phyloP scores from a whole-genome alignment of 2,329 filamentous ascomycete genomes.

The Phialophora expanda region DNA sequence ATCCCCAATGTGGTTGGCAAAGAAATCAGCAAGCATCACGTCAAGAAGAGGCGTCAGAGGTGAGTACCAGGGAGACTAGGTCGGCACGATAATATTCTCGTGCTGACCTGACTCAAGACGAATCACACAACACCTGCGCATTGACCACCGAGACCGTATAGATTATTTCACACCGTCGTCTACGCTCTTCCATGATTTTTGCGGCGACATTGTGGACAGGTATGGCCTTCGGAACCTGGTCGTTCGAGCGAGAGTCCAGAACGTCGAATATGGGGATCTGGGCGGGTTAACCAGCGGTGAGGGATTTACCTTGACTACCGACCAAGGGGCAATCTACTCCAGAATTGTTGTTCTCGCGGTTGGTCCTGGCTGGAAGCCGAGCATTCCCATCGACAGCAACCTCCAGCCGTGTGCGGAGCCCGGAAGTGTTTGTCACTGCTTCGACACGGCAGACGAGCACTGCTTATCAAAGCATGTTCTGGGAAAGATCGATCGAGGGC shows the following conservation, averaged over 20 bases:
- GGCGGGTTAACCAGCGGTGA: slow-evolving; percentile 51
- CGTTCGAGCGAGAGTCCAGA: slow-evolving; percentile 62
- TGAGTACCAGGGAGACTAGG: slow-evolving; percentile 21
- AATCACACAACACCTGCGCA: slow-evolving; percentile 50
- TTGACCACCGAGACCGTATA: slow-evolving; percentile 70
- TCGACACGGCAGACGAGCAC: slow-evolving; percentile 59
- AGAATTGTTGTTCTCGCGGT: slow-evolving; percentile 71
- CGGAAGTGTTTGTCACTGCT: slow-evolving; percentile 64
- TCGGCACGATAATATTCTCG: neutral
- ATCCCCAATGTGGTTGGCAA: slow-evolving; percentile 77
- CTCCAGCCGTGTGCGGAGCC: slow-evolving; percentile 8
- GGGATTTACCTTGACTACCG: slow-evolving; percentile 69
- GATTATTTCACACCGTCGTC: slow-evolving; percentile 72
- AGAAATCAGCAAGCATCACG: slow-evolving; percentile 76
- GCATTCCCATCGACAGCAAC: slow-evolving; percentile 29
- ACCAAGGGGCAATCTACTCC: slow-evolving; percentile 57
- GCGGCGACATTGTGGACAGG: slow-evolving; percentile 60
- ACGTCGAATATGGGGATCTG: slow-evolving; percentile 65
- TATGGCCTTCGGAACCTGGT: slow-evolving; percentile 66
- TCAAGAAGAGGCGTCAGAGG: slow-evolving; percentile 20
- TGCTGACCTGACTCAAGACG: slow-evolving; percentile 47
- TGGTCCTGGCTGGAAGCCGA: slow-evolving; percentile 65
- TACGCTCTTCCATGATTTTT: slow-evolving; percentile 67
- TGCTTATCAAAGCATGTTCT: slow-evolving; percentile 62
- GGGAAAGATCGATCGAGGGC: slow-evolving; percentile 56